Conservation (phyloP, 345 rosid species). For the Citrus cavaleriei region DNA sequence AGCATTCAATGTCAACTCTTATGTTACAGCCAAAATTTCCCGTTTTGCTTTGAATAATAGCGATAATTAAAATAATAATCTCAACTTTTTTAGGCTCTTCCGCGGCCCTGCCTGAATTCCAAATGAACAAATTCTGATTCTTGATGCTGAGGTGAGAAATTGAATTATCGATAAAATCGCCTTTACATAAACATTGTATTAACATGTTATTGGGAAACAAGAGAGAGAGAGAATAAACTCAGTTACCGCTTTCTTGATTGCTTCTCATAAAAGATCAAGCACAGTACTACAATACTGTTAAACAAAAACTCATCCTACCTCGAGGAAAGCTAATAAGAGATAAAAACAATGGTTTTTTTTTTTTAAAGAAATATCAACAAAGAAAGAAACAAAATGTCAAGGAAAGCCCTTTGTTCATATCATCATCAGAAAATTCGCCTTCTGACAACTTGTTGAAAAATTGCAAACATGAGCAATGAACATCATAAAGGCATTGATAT, state of each 20-base stretch:
- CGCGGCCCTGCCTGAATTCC: background rate
- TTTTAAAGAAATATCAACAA: background rate
- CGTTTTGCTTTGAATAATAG: no score
- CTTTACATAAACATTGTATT: background rate
- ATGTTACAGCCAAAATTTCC: background rate
- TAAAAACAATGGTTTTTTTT: no score
- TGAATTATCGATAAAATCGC: background rate
- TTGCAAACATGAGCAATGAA: background rate
- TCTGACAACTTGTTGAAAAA: background rate
- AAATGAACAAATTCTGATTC: background rate
- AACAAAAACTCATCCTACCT: background rate
- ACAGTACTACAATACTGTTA: background rate
- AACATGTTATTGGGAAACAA: background rate
- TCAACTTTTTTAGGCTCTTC: no score
- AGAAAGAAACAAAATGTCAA: background rate
- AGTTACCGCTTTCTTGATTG: background rate
- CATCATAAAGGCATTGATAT: conserved; percentile 49
- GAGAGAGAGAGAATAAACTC: background rate
- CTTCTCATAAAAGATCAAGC: background rate
- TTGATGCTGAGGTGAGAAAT: background rate
- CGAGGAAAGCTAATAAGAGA: background rate
- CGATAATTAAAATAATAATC: no score
- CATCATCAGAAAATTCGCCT: conserved; percentile 1
- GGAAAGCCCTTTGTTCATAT: background rate
- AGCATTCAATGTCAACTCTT: no score